phyloP scores from a whole-genome alignment of 208 protist species.

The Tritrichomonas musculus region DNA sequence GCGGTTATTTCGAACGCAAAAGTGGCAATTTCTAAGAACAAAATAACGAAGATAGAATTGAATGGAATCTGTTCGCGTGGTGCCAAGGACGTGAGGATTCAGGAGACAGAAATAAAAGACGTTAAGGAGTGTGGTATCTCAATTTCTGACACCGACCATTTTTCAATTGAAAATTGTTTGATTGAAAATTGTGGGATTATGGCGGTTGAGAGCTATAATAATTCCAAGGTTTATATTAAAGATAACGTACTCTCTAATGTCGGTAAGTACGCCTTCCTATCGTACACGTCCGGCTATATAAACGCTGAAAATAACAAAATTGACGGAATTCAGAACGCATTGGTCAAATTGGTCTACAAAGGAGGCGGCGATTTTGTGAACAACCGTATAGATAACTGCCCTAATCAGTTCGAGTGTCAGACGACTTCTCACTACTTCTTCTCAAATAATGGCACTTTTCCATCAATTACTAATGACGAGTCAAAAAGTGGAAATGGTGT shows the following conservation, averaged over 20 bases:
- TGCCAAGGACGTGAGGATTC: neutral
- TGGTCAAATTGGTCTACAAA: neutral
- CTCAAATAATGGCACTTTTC: neutral
- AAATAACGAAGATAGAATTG: neutral
- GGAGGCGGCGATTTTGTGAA: neutral
- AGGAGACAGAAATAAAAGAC: neutral
- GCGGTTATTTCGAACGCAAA: neutral
- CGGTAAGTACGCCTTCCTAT: neutral
- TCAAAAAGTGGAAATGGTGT: neutral
- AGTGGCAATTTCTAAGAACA: neutral
- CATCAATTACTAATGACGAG: neutral
- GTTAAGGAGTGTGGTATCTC: neutral
- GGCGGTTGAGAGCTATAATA: neutral
- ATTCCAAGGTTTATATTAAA: neutral
- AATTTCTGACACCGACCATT: neutral
- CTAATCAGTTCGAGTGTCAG: neutral
- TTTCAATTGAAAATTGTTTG: neutral
- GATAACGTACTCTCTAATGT: neutral
- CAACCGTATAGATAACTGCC: neutral
- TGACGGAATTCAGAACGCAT: neutral
- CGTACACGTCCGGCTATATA: neutral
- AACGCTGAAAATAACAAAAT: neutral
- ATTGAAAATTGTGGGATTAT: neutral
- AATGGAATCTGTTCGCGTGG: neutral
- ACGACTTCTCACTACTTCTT: neutral